phyloP scores from a whole-genome alignment of 331 rosid species.

The Acacia concinna region DNA sequence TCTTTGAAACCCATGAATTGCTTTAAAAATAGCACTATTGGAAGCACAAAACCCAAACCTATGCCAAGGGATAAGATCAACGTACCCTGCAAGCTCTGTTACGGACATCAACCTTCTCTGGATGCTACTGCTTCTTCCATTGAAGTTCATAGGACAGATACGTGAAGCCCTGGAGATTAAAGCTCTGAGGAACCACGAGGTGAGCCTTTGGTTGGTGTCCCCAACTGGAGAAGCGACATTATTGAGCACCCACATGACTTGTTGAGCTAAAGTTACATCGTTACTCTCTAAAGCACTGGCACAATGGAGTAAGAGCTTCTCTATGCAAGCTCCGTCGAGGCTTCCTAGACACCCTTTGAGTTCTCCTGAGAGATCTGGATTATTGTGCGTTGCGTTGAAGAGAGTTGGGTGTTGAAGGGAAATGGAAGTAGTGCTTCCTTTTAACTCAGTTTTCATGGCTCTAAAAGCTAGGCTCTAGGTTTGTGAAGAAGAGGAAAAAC shows the following conservation, averaged over 20 bases:
- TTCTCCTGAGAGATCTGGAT: conserved; percentile 56
- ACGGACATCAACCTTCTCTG: conserved; percentile 76
- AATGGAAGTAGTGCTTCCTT: conserved; percentile 46
- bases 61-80: conserved; percentile 94
- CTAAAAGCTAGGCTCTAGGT: not conserved
- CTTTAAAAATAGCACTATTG: conserved; percentile 69
- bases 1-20: conserved; percentile 57
- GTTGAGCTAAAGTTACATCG: conserved; percentile 89
- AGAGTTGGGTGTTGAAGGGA: conserved; percentile 60
- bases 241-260: conserved; percentile 98
- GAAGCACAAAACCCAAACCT: conserved; percentile 88
- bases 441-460: conserved; percentile 73
- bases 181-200: conserved; percentile 90
- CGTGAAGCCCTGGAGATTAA: conserved; percentile 77
- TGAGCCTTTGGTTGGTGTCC: conserved; percentile 89
- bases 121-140: conserved; percentile 42
- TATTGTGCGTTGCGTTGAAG: conserved; percentile 44
- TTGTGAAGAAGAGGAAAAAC: not conserved
- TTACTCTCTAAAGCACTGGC: conserved; percentile 83
- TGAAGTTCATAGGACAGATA: conserved; percentile 65
- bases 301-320: conserved; percentile 89
- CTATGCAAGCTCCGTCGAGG: conserved; percentile 85
- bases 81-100: conserved; percentile 90
- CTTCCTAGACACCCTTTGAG: conserved; percentile 83
- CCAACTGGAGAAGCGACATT: conserved; percentile 84